Base-by-base conservation (phyloP, 2,329 filamentous ascomycete genomes). In the Ophiobolus disseminans region DNA sequence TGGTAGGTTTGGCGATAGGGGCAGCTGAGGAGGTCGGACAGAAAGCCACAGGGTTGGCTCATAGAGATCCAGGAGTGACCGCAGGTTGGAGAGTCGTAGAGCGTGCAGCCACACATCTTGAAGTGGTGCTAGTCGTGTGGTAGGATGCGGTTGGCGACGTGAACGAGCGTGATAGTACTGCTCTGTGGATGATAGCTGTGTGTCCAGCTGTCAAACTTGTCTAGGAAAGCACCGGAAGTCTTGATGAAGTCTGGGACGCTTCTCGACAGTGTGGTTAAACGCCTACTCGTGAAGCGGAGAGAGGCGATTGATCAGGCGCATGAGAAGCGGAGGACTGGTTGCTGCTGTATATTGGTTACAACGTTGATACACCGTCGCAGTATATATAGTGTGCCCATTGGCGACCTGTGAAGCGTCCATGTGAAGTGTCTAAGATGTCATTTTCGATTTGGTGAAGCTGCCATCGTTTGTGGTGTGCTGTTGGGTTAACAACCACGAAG, bases 51-150 rank as follows among this genome's bases (percentile, higher is more conserved):
- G 7, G 76, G 73, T 10, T 72, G 63, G 19, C 66, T 67, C 55
- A 82, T 75, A 19, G 72, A 74, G 44, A 81, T 63, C 78, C 79
- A 83, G 21, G 73, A 68, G 53, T 82, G 79, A 6, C 63, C 61
- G 62, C 80, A 82, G 40, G 68, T 72, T 5, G 67, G 64, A 1
- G 78, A 80, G 57, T 75, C 72, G 67, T 75, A 79, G 40, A 73
- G 69, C 13, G 72, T 71, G 23, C 75, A 75, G 21, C 68, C 66
- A 62, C 80, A 83, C 80, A 82, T 82, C 8, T 37, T 55, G 43
- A 11, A 17, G 30, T 14, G n/a, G 10, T 14, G 30, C 7, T 11
- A 32, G 10, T 3, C n/a, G n/a, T n/a, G n/a, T n/a, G n/a, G n/a
- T n/a, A n/a, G n/a, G n/a, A n/a, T n/a, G n/a, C n/a, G n/a, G n/a